Evolutionary conservation across 2,329 filamentous ascomycete genomes (phyloP).

Genomic region (Exophiala dermatitidis): DNA sequence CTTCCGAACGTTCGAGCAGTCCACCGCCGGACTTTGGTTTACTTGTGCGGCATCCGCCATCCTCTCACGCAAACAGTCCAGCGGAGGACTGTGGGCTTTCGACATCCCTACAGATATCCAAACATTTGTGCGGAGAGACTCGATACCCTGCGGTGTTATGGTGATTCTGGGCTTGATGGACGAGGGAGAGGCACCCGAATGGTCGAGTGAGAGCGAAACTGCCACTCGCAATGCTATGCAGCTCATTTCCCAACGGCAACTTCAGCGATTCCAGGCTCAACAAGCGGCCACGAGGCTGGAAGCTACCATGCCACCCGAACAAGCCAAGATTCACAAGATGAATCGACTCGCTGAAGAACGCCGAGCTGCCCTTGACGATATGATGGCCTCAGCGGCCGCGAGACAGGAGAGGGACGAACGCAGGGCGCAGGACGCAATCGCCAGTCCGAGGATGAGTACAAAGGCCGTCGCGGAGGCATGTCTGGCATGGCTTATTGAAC

Average conservation of each 20-base stretch:
- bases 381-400: slow-evolving; percentile 13
- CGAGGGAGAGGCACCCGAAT: slow-evolving; percentile 28
- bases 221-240: slow-evolving; percentile 13
- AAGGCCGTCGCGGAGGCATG: slow-evolving; percentile 26
- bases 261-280: slow-evolving; percentile 20
- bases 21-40: slow-evolving; percentile 27
- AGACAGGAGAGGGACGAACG: slow-evolving; percentile 26
- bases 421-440: slow-evolving; percentile 27
- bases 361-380: slow-evolving; percentile 21
- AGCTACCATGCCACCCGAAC: slow-evolving; percentile 28
- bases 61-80: slow-evolving; percentile 16
- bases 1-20: slow-evolving; percentile 15
- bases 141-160: slow-evolving; percentile 29
- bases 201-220: slow-evolving; percentile 20
- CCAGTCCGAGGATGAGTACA: slow-evolving; percentile 27
- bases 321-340: slow-evolving; percentile 26
- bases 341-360: slow-evolving; percentile 21
- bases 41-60: slow-evolving; percentile 27
- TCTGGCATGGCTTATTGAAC: slow-evolving; percentile 26
- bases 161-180: slow-evolving; percentile 28
- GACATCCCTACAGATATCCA: slow-evolving; percentile 25
- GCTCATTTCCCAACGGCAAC: slow-evolving; percentile 14
- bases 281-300: slow-evolving; percentile 24
- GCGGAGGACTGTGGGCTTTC: slow-evolving; percentile 27
- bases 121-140: slow-evolving; percentile 26